Conservation (phyloP, 257 asterid species). For the Solanum chmielewskii region DNA sequence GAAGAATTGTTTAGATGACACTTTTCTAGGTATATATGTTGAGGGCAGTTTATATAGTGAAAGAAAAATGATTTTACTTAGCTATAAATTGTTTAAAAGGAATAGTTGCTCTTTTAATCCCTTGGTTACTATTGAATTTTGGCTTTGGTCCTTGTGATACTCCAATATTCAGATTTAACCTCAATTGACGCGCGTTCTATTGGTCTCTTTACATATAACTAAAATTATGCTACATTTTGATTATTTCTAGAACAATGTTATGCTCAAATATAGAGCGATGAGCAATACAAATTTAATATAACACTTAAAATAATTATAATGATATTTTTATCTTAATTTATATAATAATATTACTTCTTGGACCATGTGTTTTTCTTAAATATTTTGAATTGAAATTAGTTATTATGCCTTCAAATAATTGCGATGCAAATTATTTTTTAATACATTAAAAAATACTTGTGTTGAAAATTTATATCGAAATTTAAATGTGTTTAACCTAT, state of each 20-base stretch:
- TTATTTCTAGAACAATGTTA: neutral
- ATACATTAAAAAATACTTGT: neutral
- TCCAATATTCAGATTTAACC: neutral
- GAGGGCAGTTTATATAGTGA: neutral
- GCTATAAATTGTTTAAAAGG: neutral
- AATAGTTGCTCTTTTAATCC: neutral
- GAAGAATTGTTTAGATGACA: neutral
- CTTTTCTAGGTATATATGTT: neutral
- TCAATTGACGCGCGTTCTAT: neutral
- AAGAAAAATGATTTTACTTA: neutral
- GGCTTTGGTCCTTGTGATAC: neutral
- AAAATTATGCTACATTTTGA: no score
- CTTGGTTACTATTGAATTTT: neutral
- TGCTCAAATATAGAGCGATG: no score
- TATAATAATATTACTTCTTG: no score
- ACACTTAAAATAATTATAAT: no score
- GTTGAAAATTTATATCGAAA: neutral
- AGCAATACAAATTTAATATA: no score
- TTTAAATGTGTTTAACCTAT: neutral
- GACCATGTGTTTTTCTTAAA: no score
- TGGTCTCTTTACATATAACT: no score
- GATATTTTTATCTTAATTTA: no score
- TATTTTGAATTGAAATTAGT: neutral
- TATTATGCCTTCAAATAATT: neutral
- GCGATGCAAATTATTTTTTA: neutral